Conservation (phyloP, 1,284 basidiomycete species). For the Ganoderma lingzhi region DNA sequence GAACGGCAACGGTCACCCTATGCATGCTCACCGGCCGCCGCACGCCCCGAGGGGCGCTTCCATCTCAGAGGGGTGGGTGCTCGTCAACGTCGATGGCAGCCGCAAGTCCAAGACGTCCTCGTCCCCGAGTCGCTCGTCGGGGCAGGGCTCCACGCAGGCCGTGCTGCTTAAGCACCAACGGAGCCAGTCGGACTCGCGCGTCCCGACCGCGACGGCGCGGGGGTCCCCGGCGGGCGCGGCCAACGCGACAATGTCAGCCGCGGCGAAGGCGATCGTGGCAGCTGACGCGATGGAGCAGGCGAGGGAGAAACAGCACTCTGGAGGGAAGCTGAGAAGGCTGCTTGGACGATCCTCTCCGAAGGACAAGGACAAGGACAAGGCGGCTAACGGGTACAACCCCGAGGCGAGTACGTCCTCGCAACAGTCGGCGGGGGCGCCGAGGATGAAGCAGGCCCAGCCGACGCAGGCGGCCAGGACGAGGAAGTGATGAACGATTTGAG, state of each 20-base stretch:
- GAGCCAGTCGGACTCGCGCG: constrained; percentile 39
- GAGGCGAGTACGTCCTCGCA: constrained; percentile 18
- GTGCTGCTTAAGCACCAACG: constrained; percentile 32
- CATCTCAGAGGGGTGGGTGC: constrained; percentile 58
- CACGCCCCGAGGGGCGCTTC: constrained; percentile 25
- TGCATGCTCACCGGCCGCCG: constrained; percentile 6
- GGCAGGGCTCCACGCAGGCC: constrained; percentile 14
- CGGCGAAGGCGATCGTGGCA: constrained; percentile 67
- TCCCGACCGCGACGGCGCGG: constrained; percentile 23
- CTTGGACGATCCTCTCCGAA: constrained; percentile 27
- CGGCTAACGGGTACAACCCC: constrained; percentile 22
- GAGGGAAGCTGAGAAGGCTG: constrained; percentile 38
- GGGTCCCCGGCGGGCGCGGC: constrained; percentile 30
- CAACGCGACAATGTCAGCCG: constrained; percentile 48
- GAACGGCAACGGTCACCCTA: constrained; percentile 17
- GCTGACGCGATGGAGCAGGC: constrained; percentile 58
- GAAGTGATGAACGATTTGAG: not conserved
- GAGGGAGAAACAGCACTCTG: constrained; percentile 36
- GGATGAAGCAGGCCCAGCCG: not conserved
- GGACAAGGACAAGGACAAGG: constrained; percentile 27
- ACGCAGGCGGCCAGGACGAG: not conserved
- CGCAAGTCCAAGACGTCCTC: constrained; percentile 23
- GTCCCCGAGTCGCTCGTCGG: constrained; percentile 4
- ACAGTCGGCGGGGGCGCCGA: not conserved
- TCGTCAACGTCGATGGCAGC: constrained; percentile 65